Conservation (phyloP, 2,329 filamentous ascomycete species). For the Fusarium camptoceras region DNA sequence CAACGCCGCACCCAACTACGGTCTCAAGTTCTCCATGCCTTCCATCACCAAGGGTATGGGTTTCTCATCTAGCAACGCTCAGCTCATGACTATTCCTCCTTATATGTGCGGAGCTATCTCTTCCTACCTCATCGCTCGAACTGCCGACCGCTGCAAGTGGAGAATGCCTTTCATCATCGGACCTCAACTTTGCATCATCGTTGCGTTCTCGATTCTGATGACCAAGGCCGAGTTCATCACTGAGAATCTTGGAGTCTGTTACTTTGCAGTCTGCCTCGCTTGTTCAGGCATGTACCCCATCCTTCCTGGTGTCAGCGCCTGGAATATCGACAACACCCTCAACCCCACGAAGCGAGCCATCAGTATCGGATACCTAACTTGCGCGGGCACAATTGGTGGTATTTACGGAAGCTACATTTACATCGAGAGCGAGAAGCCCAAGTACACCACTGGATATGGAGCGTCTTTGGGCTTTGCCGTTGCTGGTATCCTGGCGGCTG, state of each 20-base stretch:
- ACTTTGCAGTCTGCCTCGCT: slow-evolving; percentile 39
- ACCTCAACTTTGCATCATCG: slow-evolving; percentile 46
- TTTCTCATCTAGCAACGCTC: slow-evolving; percentile 49
- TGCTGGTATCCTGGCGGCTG: slow-evolving; percentile 25
- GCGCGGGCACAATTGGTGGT: slow-evolving; percentile 38
- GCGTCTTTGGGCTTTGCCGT: slow-evolving; percentile 40
- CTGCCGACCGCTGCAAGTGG: slow-evolving; percentile 49
- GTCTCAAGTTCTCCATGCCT: slow-evolving; percentile 50
- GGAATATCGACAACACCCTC: slow-evolving; percentile 53
- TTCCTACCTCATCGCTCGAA: slow-evolving; percentile 42
- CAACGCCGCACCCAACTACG: slow-evolving; percentile 51
- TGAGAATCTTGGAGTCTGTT: slow-evolving; percentile 33
- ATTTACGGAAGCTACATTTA: slow-evolving; percentile 46
- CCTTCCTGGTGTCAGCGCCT: slow-evolving; percentile 50
- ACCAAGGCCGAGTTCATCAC: slow-evolving; percentile 34
- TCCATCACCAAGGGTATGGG: slow-evolving; percentile 56
- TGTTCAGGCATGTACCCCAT: slow-evolving; percentile 53
- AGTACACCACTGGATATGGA: slow-evolving; percentile 45
- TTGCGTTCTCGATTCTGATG: slow-evolving; percentile 45
- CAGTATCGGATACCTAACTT: slow-evolving; percentile 52
- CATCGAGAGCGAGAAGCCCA: slow-evolving; percentile 39
- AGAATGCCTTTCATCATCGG: slow-evolving; percentile 52
- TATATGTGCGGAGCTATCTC: slow-evolving; percentile 46
- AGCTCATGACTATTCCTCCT: slow-evolving; percentile 51
- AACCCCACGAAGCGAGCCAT: slow-evolving; percentile 51